Base-by-base conservation (phyloP, 495 filamentous ascomycete genomes). In the Penicillium simplicissimum region DNA sequence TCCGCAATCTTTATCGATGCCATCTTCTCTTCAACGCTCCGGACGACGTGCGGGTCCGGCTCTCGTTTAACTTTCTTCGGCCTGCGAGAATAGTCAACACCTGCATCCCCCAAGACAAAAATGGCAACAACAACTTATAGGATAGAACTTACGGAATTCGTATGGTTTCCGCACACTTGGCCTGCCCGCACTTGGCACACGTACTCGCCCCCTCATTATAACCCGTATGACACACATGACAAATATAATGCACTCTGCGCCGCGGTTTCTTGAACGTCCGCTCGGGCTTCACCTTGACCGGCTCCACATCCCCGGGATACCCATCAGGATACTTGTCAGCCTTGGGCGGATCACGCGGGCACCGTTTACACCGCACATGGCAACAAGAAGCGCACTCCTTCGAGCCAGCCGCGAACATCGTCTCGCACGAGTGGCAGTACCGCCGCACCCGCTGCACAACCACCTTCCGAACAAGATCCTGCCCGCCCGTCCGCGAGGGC, bases 331-430 rank as follows among this genome's bases (percentile, higher is more conserved):
- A 90, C 67, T 89, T 92, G 52, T 89, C 77, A 56, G 84, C 82
- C 71, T 90, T 91, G 33, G 87, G 72, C 48, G 92, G 91, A 59
- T 91, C 87, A 42, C 92, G 79, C 13, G 90, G 92, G 74, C 92
- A 96, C 58, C 83, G 84, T 64, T 85, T 89, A 84, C 93, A 96
- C 38, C 91, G 88, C 28, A 81, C 67, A 75, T 97, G 93, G 43
- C 79, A 79, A 71, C 92, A 96, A 58, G 80, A 83, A 14, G 75
- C 74, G 70, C 93, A 96, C 54, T 87, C 80, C 67, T 85, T 89
- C 35, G 78, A 74, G 36, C 80, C 73, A 9, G 76, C 70, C 13
- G 65, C 74, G 71, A 95, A 96, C 13, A 84, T 66, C 13, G 80
- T 85, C 47, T 84, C 67, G 69, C 93, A 97, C 53, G 84, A 74